Evolutionary conservation across 169 alveolate species (phyloP), one percentile per base, ranked within the genome.

Genomic region (Plasmodium fragile): DNA sequence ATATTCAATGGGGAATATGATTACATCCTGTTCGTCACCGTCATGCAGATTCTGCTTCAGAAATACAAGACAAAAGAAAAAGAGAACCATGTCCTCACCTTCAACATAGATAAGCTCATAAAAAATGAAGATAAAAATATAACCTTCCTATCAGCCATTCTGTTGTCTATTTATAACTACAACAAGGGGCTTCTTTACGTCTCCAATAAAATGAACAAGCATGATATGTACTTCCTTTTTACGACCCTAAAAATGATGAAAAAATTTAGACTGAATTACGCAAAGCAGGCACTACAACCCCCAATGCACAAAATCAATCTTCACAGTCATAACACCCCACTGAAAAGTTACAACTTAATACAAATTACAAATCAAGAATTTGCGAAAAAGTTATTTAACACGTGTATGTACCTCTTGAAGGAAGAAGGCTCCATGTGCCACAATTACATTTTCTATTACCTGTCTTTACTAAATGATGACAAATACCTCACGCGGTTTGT

Each of bases 1-100:
- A 85, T 85, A 30, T 85, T 75, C 69, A 85, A 85, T 85, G 93
- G 84, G 25, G 93, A 85, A 30, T 85, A 85, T 41, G 93, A 85
- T n/a, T 85, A 85, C 55, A 77, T 85, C 6, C 69, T 85, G 41
- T 85, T 85, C 45, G 71, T 85, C 41, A 85, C 93, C 28, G 93
- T 85, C 25, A 85, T 85, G 84, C 93, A 85, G 30, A 85, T 85
- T n/a, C 30, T 85, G 41, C 69, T 85, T 53, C 93, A 85, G 59
- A 85, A 85, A 73, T 85, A 39, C 75, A 85, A 85, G 70, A 73
- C 77, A 75, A 85, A 75, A 39, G 87, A 85, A 53, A 49, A 85
- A 18, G 79, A 65, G 30, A 65, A 85, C 55, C 65, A 43, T 18
- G 65, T 69, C 30, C 69, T 85, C 55, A 73, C 77, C 59, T 73